Percentiles rank a stretch among this genome's conserved stretches.
Evolutionary conservation across 768 basidiomycete species (phyloP).

Genomic region (Trametes villosa): DNA sequence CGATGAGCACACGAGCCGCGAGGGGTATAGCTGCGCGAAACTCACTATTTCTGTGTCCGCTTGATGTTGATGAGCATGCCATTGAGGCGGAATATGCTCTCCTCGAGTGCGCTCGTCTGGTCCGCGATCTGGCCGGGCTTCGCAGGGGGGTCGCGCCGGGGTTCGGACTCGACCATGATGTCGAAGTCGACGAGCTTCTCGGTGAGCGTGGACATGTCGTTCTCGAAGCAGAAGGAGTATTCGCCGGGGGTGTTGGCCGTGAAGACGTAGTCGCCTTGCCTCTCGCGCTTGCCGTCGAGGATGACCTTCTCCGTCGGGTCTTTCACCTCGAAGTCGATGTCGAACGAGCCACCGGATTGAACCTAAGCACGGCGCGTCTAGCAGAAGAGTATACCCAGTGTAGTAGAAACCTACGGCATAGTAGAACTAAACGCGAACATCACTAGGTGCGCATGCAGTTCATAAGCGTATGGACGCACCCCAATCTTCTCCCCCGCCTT

Average conservation of each 20-base stretch:
- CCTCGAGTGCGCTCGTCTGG: conserved; percentile 92
- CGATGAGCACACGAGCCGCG: neutral
- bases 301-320: conserved; percentile 89
- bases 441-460: neutral
- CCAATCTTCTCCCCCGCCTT: conserved; percentile 93
- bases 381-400: too few relatives aligned
- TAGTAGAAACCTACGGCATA: conserved; percentile 72
- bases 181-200: conserved; percentile 95
- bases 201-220: conserved; percentile 93
- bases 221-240: conserved; percentile 97
- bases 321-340: conserved; percentile 91
- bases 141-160: conserved; percentile 84
- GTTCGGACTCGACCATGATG: conserved; percentile 99
- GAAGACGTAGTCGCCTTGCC: conserved; percentile 96
- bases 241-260: conserved; percentile 92
- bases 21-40: conserved; percentile 14
- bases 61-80: conserved; percentile 89
- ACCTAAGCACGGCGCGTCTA: conserved; percentile 52
- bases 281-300: conserved; percentile 86
- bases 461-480: conserved; percentile 48
- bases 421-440: conserved; percentile 71
- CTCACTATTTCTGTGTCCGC: conserved; percentile 92
- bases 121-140: conserved; percentile 89
- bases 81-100: conserved; percentile 91
- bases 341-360: conserved; percentile 96